Evolutionary conservation across 371 early-diverging fungal species (phyloP).

Genomic region (Fennellomyces sp.): DNA sequence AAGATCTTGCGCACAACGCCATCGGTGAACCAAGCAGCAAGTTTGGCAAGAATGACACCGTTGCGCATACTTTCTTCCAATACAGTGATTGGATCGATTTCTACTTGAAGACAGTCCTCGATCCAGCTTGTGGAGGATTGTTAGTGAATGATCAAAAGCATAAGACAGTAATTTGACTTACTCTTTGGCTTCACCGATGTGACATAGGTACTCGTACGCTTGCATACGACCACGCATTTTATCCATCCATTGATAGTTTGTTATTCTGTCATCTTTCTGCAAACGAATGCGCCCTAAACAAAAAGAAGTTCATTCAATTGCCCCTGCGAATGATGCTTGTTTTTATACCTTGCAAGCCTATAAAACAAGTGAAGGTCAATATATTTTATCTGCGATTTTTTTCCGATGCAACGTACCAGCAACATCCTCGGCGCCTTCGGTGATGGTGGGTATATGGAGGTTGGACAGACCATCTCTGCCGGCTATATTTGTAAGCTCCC

Average conservation of each 20-base stretch:
- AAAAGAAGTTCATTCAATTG: not conserved
- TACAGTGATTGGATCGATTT: slow-evolving; percentile 77
- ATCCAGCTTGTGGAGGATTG: slow-evolving; percentile 81
- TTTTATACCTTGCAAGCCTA: slow-evolving; percentile 26
- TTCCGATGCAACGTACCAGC: slow-evolving; percentile 29
- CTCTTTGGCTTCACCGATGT: slow-evolving; percentile 99
- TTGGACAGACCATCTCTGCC: slow-evolving; percentile 41
- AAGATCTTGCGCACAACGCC: slow-evolving; percentile 87
- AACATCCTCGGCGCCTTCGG: slow-evolving; percentile 49
- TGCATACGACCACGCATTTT: slow-evolving; percentile 88
- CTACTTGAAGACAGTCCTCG: slow-evolving; percentile 86
- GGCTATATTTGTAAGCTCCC: slow-evolving; percentile 46
- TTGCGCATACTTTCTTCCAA: slow-evolving; percentile 93
- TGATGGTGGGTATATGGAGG: slow-evolving; percentile 42
- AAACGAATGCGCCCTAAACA: slow-evolving; percentile 63
- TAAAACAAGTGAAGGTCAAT: not conserved
- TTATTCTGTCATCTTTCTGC: slow-evolving; percentile 50
- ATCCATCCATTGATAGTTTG: slow-evolving; percentile 92
- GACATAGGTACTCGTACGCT: slow-evolving; percentile 99
- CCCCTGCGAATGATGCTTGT: not conserved
- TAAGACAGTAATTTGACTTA: slow-evolving; percentile 44
- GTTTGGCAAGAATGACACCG: slow-evolving; percentile 92
- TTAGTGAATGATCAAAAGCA: not conserved
- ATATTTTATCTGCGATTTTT: not conserved
- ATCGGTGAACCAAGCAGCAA: slow-evolving; percentile 89